phyloP scores from a whole-genome alignment of 306 rosid species.

The Ormosia semicastrata region DNA sequence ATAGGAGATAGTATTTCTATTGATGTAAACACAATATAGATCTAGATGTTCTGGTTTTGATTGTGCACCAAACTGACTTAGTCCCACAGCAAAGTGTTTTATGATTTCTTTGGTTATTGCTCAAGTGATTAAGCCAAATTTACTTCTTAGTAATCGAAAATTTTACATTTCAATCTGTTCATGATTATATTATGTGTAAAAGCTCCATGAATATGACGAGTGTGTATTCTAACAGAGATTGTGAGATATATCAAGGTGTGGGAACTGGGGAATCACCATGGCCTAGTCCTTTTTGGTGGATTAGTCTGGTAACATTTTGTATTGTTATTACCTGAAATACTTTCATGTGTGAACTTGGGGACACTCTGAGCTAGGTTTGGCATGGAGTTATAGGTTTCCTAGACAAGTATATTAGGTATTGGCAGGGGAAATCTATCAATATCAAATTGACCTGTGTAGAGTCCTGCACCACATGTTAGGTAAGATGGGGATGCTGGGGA shows the following conservation, averaged over 20 bases:
- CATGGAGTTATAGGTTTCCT: too few species aligned
- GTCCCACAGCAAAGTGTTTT: neutral
- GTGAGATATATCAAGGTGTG: neutral
- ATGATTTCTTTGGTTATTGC: neutral
- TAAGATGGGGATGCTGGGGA: neutral
- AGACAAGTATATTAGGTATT: too few species aligned
- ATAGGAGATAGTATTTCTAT: neutral
- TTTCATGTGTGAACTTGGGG: too few species aligned
- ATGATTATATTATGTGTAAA: neutral
- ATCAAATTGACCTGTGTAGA: neutral
- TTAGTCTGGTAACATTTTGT: neutral
- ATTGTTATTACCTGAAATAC: neutral
- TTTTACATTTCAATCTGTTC: neutral
- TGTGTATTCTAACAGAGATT: neutral
- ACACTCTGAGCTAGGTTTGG: too few species aligned
- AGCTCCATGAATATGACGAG: neutral
- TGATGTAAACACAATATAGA: neutral
- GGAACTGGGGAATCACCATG: neutral
- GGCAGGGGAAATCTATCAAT: too few species aligned
- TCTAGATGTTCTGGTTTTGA: neutral
- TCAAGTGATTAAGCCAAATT: neutral
- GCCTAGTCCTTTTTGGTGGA: neutral
- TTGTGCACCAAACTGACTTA: neutral
- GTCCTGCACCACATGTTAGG: neutral
- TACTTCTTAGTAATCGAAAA: neutral